These are phyloP conservation scores for Hyphodiscus sp. DNA, from an alignment of 2,329 filamentous ascomycete species.

Conservation along the genomic window DNA sequence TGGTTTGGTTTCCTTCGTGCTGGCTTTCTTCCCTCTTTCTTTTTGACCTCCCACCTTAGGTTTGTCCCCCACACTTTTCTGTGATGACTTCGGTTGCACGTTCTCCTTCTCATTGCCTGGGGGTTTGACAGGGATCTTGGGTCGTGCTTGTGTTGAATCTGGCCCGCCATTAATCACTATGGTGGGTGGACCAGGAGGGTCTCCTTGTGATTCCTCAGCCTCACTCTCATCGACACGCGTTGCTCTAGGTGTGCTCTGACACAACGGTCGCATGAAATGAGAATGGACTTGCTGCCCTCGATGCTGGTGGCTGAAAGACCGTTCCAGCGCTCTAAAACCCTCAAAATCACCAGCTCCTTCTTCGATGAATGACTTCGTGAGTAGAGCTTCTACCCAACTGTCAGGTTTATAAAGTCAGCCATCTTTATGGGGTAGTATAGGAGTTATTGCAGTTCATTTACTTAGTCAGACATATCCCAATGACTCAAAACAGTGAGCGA, in stretches of 20 bases:
- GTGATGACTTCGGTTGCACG: constrained; percentile 8
- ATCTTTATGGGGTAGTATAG: too few relatives aligned
- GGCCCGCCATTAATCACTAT: constrained; percentile 20
- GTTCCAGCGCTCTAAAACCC: constrained; percentile 20
- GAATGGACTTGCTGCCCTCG: constrained; percentile 23
- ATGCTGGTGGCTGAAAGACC: constrained; percentile 23
- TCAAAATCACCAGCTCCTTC: constrained; percentile 22
- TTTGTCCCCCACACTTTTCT: constrained; percentile 12
- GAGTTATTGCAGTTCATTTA: too few relatives aligned
- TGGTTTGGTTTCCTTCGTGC: constrained; percentile 19
- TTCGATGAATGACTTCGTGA: constrained; percentile 24
- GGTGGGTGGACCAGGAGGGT: constrained; percentile 11
- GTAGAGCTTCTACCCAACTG: constrained; percentile 18
- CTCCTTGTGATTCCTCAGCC: not conserved
- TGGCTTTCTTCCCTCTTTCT: constrained; percentile 16
- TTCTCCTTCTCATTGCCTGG: constrained; percentile 10
- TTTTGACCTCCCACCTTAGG: constrained; percentile 9
- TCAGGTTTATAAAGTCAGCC: too few relatives aligned
- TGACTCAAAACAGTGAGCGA: too few relatives aligned
- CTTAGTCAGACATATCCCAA: too few relatives aligned
- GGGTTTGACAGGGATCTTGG: constrained; percentile 13
- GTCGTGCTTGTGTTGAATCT: not conserved
- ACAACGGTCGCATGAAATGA: constrained; percentile 25
- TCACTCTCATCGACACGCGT: constrained; percentile 5
- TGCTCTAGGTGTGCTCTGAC: constrained; percentile 20